These are phyloP conservation scores for Austropuccinia psidii DNA, from an alignment of 1,284 basidiomycete species.

Conservation along the genomic window DNA sequence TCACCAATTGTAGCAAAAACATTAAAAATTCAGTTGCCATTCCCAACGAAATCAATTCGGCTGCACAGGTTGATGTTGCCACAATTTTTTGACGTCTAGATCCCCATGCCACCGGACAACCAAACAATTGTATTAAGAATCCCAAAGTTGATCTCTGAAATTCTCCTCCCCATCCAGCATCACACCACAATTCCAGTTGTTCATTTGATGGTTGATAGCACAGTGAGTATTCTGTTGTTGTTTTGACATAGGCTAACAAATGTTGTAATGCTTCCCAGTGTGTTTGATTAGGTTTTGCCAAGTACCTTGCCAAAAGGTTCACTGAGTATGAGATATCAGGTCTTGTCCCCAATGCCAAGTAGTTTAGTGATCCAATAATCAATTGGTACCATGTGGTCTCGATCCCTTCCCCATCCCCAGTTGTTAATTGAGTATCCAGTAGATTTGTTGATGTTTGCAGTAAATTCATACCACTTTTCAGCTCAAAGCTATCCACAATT, in stretches of 20 bases:
- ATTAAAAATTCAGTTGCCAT: not conserved
- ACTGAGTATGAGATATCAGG: not conserved
- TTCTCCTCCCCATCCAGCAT: not conserved
- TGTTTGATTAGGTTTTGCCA: not conserved
- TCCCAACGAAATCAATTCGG: no score
- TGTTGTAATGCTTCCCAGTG: not conserved
- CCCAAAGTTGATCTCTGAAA: not conserved
- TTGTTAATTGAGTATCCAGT: no score
- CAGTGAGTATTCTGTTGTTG: no score
- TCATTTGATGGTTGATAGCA: no score
- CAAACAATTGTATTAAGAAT: not conserved
- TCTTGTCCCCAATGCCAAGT: not conserved
- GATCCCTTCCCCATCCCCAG: no score
- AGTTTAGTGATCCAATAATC: constrained; percentile 1
- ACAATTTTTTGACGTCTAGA: not conserved
- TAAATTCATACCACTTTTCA: no score
- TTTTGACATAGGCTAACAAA: not conserved
- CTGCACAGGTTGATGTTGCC: not conserved
- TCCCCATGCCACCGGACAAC: not conserved
- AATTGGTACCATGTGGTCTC: not conserved
- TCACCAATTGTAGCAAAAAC: not conserved
- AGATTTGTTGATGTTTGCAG: no score
- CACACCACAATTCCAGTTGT: not conserved
- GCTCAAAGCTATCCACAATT: no score
- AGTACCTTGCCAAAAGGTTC: not conserved